Evolutionary conservation across 306 rosid species (phyloP).

Genomic region (Vigna trinervia): DNA sequence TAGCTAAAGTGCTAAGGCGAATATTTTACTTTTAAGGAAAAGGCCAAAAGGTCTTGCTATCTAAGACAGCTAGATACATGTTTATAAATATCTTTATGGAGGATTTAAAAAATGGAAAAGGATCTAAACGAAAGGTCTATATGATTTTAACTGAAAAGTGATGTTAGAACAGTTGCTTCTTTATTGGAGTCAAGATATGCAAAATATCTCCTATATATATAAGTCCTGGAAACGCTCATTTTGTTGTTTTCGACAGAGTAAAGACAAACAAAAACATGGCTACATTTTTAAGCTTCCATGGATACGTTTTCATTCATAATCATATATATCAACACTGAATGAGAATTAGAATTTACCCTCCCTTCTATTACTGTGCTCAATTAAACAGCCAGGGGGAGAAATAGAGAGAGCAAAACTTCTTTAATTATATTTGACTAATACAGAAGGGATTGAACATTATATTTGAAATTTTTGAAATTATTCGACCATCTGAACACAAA

Average conservation of each 20-base stretch:
- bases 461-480: not conserved
- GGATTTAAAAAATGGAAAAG: no score
- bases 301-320: not conserved
- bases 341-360: not conserved
- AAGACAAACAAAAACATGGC: not conserved
- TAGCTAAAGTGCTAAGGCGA: no score
- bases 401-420: not conserved
- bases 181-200: no score
- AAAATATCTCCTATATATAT: no score
- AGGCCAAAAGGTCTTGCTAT: no score
- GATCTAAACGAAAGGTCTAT: no score
- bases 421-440: not conserved
- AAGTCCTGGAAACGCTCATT: not conserved
- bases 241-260: conserved; percentile 1
- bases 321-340: not conserved
- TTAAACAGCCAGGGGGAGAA: not conserved
- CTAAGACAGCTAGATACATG: no score
- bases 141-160: no score
- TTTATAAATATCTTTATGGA: no score
- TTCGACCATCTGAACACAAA: not conserved
- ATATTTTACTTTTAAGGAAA: no score
- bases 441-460: no score
- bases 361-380: not conserved
- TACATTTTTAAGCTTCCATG: not conserved
- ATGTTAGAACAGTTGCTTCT: no score